Base-by-base conservation (phyloP, 352 stramenopile species). In the Phytopythium aichiense region DNA sequence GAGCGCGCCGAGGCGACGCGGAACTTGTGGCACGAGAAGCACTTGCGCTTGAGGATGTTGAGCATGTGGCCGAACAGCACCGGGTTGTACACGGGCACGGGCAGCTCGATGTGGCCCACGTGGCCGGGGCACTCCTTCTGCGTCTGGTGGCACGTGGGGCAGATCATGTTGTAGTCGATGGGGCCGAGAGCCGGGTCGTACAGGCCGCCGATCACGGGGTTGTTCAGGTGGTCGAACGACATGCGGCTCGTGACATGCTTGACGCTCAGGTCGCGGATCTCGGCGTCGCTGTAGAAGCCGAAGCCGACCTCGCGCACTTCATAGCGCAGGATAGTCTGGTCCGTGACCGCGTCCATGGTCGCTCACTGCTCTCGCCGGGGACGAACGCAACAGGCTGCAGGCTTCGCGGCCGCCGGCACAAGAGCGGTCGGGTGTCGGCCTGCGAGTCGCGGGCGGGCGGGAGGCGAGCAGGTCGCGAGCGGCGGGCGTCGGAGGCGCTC, bases 11-110 rank as follows among this genome's bases (percentile, higher is more conserved):
- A 85, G 11, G 84, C 72, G 28, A 95, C 68, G 63, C 90, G 85
- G 67, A 99, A 98, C 68, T 98, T 97, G 85, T 99, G 97, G 87
- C 98, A 99, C 58, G 86, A 92, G 58, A 99, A 95, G 88, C 98
- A 99, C 73, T 99, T 99, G 73, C 88, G 86, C 70, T 97, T 95
- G 65, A 99, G 82, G 33, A 99, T 72, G 53, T 92, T 96, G 62
- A 99, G 79, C 73, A 99, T 79, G 40, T 96, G 86, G 2, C 61
- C 50, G 64, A 99, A 99, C 22, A 99, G 83, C 45, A 99, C 81
- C 0, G 98, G 97, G 76, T 99, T 98, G 72, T 99, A 99, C 37
- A 99, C 84, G 8, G 97, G 97, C 37, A 99, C 92, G 59, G 92
- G 95, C 43, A 99, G 84, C 84, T 99, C 97, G 63, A 99, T 98